phyloP scores from a whole-genome alignment of 2,329 filamentous ascomycete species.

The Ramularia collo-cygni region DNA sequence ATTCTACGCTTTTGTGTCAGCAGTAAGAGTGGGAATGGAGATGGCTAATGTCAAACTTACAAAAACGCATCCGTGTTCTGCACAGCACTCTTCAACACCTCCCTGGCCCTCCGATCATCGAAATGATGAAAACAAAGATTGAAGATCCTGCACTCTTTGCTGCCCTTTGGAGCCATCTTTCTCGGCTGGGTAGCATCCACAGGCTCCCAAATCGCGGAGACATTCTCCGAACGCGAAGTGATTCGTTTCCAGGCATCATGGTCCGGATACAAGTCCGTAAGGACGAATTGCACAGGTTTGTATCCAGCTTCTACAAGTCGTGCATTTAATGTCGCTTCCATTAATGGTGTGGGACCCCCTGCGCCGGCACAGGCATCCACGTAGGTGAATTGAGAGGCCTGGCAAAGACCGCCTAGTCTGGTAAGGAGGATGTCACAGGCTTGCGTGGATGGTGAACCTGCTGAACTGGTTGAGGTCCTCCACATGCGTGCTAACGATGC shows the following conservation, averaged over 20 bases:
- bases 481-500: constrained; percentile 5
- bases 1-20: no score
- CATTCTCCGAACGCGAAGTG: no score
- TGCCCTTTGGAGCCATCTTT: no score
- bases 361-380: constrained; percentile 8
- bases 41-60: no score
- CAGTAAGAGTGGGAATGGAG: no score
- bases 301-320: constrained; percentile 1
- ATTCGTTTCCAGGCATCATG: constrained; percentile 5
- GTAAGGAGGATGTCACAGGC: constrained; percentile 4
- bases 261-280: constrained; percentile 9
- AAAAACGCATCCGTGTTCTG: no score
- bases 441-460: constrained; percentile 3
- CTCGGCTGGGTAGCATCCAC: no score
- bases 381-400: constrained; percentile 4
- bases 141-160: no score
- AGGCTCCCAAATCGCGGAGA: no score
- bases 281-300: constrained; percentile 5
- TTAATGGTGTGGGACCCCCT: constrained; percentile 8
- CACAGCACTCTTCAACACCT: no score
- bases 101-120: no score
- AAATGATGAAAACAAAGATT: no score
- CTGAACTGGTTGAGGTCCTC: neutral
- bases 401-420: constrained; percentile 3
- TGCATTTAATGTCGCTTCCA: constrained; percentile 6